These are phyloP conservation scores for Magnaporthiopsis incrustans DNA, from an alignment of 2,329 filamentous ascomycete genomes.

Conservation along the genomic window DNA sequence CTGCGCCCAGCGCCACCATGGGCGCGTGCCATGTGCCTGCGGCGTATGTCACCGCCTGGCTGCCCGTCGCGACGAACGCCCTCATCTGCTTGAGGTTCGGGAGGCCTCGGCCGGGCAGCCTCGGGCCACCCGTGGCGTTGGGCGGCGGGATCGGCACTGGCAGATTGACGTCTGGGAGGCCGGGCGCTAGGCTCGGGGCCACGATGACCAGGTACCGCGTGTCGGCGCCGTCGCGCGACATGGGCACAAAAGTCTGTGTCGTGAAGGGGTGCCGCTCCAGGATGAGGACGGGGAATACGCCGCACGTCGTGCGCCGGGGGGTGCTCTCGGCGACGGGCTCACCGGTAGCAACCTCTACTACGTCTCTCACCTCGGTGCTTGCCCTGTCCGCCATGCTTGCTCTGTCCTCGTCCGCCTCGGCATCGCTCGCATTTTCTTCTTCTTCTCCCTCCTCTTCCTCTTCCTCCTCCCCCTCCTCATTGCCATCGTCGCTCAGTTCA, in stretches of 20 bases:
- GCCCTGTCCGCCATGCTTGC: slow-evolving; percentile 5
- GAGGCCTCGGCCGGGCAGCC: slow-evolving; percentile 50
- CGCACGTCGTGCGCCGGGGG: neutral
- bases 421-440: slow-evolving; percentile 9
- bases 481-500: slow-evolving; percentile 9
- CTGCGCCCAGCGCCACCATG: slow-evolving; percentile 73
- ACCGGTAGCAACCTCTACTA: neutral
- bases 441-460: too few species aligned
- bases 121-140: slow-evolving; percentile 15
- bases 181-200: slow-evolving; percentile 61
- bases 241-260: slow-evolving; percentile 83
- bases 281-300: slow-evolving; percentile 57
- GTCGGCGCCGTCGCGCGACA: slow-evolving; percentile 36
- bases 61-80: slow-evolving; percentile 71
- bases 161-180: slow-evolving; percentile 26
- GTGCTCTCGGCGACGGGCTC: slow-evolving; percentile 8
- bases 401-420: slow-evolving; percentile 2
- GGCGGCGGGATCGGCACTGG: slow-evolving; percentile 25
- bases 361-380: neutral
- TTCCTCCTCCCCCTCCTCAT: too few species aligned
- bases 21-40: slow-evolving; percentile 93
- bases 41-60: slow-evolving; percentile 85
- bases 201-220: slow-evolving; percentile 77
- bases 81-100: slow-evolving; percentile 64
- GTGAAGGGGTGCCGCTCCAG: slow-evolving; percentile 92